Conservation (phyloP, 139 green algal genomes). For the Tetraselmis chui region DNA sequence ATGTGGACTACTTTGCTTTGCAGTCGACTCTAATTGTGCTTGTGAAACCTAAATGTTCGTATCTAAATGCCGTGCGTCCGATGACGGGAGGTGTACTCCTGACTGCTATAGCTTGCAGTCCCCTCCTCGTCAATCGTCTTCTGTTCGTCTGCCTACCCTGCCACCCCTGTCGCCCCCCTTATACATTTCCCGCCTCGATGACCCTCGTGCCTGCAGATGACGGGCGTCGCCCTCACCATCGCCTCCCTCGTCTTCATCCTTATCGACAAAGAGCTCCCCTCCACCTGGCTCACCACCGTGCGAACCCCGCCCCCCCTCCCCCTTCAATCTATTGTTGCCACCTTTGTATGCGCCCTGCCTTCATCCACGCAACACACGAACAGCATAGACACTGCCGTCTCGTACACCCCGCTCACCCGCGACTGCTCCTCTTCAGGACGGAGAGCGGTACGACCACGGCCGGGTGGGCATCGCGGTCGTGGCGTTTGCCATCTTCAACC, state of each 20-base stretch:
- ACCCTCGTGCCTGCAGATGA: background rate
- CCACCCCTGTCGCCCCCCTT: too few species aligned
- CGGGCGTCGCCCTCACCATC: background rate
- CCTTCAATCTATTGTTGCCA: too few species aligned
- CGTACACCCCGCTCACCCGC: background rate
- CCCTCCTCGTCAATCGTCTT: too few species aligned
- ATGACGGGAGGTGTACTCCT: too few species aligned
- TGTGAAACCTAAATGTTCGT: too few species aligned
- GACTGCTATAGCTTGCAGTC: too few species aligned
- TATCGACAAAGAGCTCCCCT: background rate
- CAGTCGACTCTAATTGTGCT: too few species aligned
- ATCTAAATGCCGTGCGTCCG: too few species aligned
- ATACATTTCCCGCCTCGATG: too few species aligned
- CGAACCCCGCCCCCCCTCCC: background rate
- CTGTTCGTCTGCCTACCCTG: too few species aligned
- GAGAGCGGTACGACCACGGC: background rate
- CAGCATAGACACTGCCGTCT: background rate
- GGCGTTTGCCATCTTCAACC: slow-evolving; percentile 5
- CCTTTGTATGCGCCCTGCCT: too few species aligned
- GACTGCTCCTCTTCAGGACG: background rate
- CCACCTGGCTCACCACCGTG: background rate
- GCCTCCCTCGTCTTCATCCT: background rate
- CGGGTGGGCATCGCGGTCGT: background rate
- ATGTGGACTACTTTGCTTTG: too few species aligned
- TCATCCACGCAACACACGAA: background rate